Evolutionary conservation across 1,284 basidiomycete genomes (phyloP), one percentile per base, ranked within the genome.

Genomic region (Rhodotorula sp.): DNA sequence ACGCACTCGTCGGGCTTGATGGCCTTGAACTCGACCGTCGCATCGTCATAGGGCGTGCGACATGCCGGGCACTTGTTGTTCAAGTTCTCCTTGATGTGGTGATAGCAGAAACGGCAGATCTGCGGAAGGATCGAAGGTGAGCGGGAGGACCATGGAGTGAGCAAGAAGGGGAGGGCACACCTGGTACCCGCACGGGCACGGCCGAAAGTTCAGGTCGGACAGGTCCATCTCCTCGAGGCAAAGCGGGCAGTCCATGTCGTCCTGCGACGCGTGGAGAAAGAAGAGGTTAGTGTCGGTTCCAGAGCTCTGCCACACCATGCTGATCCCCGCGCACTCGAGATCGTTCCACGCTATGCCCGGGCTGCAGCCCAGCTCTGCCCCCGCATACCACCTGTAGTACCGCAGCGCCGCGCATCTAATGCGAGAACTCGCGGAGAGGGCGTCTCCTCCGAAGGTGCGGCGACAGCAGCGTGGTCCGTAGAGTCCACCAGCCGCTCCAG

Each of bases 41-140:
- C 91, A 77, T 97, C 92, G 37, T 92, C 91, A 81, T 99, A 99
- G 76, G 91, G 88, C 78, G 95, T 87, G 80, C 97, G 87, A 83
- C 97, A 99, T 48, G 97, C 97, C 53, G 97, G 97, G 82, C 97
- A 99, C 66, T 94, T 89, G 74, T 95, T 91, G 82, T 99, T 99
- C 71, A 97, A 85, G 83, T 97, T 92, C 84, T 94, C 88, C 85
- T 92, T 91, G 87, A 97, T 96, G 83, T 98, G 94, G 84, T 98
- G 93, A 89, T 95, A 99, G 83, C 97, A 99, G 84, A 99, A 99
- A 72, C 95, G 91, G 82, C 97, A 99, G 78, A 99, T 95, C 94
- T 98, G 77, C 21, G 25, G 66, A 5, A 21, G 9, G 27, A 41
- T 9, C 5, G 32, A 37, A 53, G 34, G 29, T 54, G 19, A 46